These are phyloP conservation scores for Komagataella populi DNA, from an alignment of 805 yeast species.

Conservation along the genomic window DNA sequence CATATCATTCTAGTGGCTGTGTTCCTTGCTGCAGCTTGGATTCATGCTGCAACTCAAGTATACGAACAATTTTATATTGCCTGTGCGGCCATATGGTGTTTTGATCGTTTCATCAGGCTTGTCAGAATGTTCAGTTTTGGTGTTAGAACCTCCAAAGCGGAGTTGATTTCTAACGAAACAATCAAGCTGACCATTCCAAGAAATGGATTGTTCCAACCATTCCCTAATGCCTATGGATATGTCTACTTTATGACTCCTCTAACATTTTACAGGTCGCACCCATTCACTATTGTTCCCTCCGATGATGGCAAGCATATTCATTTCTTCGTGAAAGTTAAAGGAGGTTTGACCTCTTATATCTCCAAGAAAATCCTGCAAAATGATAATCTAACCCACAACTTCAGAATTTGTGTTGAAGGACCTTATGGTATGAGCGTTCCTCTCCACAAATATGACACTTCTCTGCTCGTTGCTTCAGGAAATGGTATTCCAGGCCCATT, in stretches of 20 bases:
- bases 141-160: conserved; percentile 21
- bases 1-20: conserved; percentile 44
- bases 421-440: conserved; percentile 52
- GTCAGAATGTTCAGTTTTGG: conserved; percentile 22
- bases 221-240: conserved; percentile 44
- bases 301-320: conserved; percentile 19
- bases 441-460: conserved; percentile 33
- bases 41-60: conserved; percentile 33
- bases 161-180: conserved; percentile 26
- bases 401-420: conserved; percentile 41
- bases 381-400: conserved; percentile 13
- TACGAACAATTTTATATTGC: conserved; percentile 21
- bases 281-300: conserved; percentile 44
- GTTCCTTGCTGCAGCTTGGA: conserved; percentile 42
- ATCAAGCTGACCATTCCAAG: conserved; percentile 32
- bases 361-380: conserved; percentile 10
- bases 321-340: conserved; percentile 35
- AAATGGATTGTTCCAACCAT: conserved; percentile 33
- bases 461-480: conserved; percentile 59
- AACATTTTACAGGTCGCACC: conserved; percentile 61
- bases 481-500: conserved; percentile 54
- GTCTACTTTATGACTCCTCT: conserved; percentile 39
- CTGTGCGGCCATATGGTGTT: conserved; percentile 32
- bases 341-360: conserved; percentile 40
- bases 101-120: conserved; percentile 36